Base-by-base conservation (phyloP, 2,329 filamentous ascomycete species). In the Talaromyces sp. region DNA sequence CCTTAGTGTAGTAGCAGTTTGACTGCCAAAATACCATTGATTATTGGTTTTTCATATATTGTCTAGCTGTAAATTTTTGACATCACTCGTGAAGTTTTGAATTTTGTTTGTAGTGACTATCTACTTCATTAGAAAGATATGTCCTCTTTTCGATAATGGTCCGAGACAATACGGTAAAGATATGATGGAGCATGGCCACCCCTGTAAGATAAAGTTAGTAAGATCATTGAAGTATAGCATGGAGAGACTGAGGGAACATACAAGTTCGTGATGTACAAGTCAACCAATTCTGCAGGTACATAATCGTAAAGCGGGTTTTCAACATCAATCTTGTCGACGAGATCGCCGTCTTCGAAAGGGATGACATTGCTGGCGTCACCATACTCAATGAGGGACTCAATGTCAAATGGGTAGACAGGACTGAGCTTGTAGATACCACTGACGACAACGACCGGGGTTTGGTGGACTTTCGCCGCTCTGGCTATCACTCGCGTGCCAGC, bases 341-440 rank as follows among this genome's bases (percentile, higher is more conserved):
- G 85, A 45, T 88, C 84, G 6, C 92, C 93, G 68, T 97, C 90
- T 22, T 91, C 86, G 74, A 92, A 97, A 45, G 84, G 85, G 50
- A 95, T 86, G 64, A 92, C 89, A 69, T 86, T 89, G 62, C 89
- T 88, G 1, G 93, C 87, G 74, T 93, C 89, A 17, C 92, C 94
- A 80, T 92, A 92, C 79, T 97, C 94, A 66, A 97, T 90, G 67
- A 96, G 81, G 4, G 88, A 87, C 68, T 92, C 90, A 62, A 90
- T 89, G 72, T 95, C 89, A 72, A 93, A 93, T 1, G 93, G 90
- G 72, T 93, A 94, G 66, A 96, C 89, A 0, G 95, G 93, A 70
- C 92, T 96, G 63, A 99, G 86, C 79, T 96, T 96, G 83, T 97
- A 98, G 22, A 98, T 89, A 37, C 93, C 94, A 61, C 90, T 91